Conservation (phyloP, 2,329 filamentous ascomycete species). For the Aspergillus versicolor region DNA sequence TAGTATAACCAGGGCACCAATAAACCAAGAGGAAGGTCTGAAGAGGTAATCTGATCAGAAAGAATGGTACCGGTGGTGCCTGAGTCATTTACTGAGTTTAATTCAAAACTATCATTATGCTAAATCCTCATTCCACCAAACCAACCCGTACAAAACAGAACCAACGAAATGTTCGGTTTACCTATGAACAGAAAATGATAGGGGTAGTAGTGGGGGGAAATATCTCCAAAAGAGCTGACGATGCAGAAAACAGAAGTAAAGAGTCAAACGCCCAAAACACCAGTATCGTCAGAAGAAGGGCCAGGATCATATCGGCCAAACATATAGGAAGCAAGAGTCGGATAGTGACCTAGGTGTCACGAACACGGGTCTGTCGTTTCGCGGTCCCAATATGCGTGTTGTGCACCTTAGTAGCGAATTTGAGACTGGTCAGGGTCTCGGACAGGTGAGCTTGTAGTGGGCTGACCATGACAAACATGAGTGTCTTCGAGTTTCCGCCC, state of each 20-base stretch:
- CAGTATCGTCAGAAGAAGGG: slow-evolving; percentile 23
- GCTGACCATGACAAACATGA: slow-evolving; percentile 99
- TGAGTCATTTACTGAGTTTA: not conserved
- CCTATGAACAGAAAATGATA: slow-evolving; percentile 6
- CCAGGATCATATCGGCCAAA: slow-evolving; percentile 29
- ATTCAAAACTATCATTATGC: slow-evolving; percentile 5
- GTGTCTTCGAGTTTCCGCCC: slow-evolving; percentile 92
- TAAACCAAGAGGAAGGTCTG: too few species aligned
- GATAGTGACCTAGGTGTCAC: slow-evolving; percentile 31
- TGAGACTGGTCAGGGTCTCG: slow-evolving; percentile 90
- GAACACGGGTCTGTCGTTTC: slow-evolving; percentile 47
- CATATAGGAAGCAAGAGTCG: slow-evolving; percentile 11
- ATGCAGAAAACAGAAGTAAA: not conserved
- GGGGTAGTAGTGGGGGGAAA: not conserved
- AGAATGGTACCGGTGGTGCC: too few species aligned
- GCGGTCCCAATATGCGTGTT: slow-evolving; percentile 92
- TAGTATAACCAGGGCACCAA: too few species aligned
- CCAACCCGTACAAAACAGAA: not conserved
- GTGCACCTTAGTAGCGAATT: slow-evolving; percentile 88
- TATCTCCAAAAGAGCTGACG: slow-evolving; percentile 12
- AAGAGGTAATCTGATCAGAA: too few species aligned
- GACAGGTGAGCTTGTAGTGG: slow-evolving; percentile 86
- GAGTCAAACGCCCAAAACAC: slow-evolving; percentile 22
- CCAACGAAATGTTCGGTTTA: not conserved
- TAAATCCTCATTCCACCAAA: slow-evolving; percentile 3